Conservation (phyloP, 2,329 filamentous ascomycete species). For the Pseudogymnoascus sp. region DNA sequence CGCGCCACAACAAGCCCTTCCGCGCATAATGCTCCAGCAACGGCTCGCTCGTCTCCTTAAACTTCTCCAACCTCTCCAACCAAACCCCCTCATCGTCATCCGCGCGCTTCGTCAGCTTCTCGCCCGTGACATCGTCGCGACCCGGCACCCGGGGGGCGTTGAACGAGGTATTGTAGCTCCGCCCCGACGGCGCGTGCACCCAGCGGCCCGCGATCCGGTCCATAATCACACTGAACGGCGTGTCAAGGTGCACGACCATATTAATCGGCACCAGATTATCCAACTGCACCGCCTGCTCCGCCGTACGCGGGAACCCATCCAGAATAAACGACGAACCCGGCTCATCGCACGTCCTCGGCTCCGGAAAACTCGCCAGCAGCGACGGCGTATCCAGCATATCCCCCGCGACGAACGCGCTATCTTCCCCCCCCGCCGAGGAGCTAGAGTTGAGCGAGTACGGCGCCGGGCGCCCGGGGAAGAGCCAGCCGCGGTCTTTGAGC, state of each 20-base stretch:
- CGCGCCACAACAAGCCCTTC: slow-evolving; percentile 77
- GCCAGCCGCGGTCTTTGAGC: slow-evolving; percentile 78
- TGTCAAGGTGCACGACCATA: slow-evolving; percentile 79
- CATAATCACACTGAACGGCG: slow-evolving; percentile 78
- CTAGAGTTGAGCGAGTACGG: slow-evolving; percentile 22
- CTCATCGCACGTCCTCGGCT: slow-evolving; percentile 51
- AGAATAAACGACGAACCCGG: slow-evolving; percentile 86
- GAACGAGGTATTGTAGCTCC: slow-evolving; percentile 93
- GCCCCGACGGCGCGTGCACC: slow-evolving; percentile 85
- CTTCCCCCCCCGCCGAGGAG: slow-evolving; percentile 21
- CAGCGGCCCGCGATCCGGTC: slow-evolving; percentile 85
- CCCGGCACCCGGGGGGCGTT: slow-evolving; percentile 76
- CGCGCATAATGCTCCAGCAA: slow-evolving; percentile 83
- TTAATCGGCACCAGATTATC: slow-evolving; percentile 89
- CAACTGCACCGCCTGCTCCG: slow-evolving; percentile 67
- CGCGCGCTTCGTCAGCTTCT: slow-evolving; percentile 69
- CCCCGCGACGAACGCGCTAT: slow-evolving; percentile 35
- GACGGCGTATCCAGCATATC: slow-evolving; percentile 24
- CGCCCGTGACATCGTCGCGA: slow-evolving; percentile 84
- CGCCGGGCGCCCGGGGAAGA: slow-evolving; percentile 42
- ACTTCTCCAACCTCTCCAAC: slow-evolving; percentile 70
- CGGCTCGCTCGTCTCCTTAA: slow-evolving; percentile 78
- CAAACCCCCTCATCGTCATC: slow-evolving; percentile 88
- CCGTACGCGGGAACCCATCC: slow-evolving; percentile 91
- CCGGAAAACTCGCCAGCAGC: slow-evolving; percentile 30